phyloP scores from a whole-genome alignment of 148 eudicot species.

The Camellia sinensis region DNA sequence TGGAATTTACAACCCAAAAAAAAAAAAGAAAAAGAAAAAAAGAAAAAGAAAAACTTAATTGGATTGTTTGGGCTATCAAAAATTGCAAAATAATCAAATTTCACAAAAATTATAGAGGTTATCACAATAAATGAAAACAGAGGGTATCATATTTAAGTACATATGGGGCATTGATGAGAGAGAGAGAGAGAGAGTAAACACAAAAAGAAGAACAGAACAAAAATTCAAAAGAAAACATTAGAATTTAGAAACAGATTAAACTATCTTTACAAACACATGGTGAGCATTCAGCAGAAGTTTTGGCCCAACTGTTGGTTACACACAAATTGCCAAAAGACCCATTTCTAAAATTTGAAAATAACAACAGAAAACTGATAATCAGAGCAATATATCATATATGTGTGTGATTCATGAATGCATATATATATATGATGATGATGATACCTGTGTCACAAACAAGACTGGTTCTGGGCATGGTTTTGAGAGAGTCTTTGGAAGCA shows the following conservation, averaged over 20 bases:
- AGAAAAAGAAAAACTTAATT: too few relatives aligned
- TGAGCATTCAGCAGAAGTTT: background rate
- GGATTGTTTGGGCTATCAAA: constrained; percentile 4
- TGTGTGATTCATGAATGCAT: background rate
- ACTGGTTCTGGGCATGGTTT: constrained; percentile 61
- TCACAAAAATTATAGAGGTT: background rate
- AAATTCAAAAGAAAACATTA: background rate
- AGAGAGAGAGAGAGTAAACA: background rate
- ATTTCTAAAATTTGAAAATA: background rate
- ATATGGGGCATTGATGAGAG: background rate
- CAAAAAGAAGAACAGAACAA: background rate
- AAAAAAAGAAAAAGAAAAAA: too few relatives aligned
- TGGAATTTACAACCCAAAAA: background rate
- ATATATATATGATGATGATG: background rate
- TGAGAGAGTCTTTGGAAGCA: constrained; percentile 49
- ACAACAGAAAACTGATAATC: background rate
- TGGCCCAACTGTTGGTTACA: background rate
- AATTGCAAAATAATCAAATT: background rate
- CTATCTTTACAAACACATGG: background rate
- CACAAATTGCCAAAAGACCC: constrained; percentile 1
- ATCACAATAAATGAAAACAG: background rate
- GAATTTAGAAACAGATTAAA: background rate
- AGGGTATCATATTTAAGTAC: too few relatives aligned
- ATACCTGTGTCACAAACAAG: constrained; percentile 96
- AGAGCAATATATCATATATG: background rate